Conservation (phyloP, 345 rosid genomes). For the Hibiscus mutabilis region DNA sequence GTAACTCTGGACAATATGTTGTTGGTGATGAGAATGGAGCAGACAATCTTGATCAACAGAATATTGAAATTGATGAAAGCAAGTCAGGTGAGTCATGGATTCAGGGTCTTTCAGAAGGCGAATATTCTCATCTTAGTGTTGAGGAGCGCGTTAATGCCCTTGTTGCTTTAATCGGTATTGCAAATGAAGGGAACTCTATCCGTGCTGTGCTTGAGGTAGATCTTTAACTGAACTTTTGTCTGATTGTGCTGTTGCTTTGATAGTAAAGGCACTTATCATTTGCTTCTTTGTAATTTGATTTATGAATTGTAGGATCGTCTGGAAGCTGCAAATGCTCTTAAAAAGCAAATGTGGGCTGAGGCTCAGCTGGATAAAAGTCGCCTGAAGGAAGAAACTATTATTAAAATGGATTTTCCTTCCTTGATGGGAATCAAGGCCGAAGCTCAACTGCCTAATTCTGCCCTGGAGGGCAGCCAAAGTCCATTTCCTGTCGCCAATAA, state of each 20-base stretch:
- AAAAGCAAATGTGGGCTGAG: conserved; percentile 98
- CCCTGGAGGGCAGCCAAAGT: conserved; percentile 40
- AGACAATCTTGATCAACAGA: conserved; percentile 36
- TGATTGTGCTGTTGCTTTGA: conserved; percentile 14
- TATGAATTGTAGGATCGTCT: conserved; percentile 69
- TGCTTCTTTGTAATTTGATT: conserved; percentile 24
- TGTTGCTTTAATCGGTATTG: conserved; percentile 72
- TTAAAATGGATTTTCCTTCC: conserved; percentile 50
- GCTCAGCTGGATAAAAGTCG: conserved; percentile 89
- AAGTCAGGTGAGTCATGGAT: conserved; percentile 81
- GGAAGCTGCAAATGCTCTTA: conserved; percentile 95
- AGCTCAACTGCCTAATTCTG: conserved; percentile 30
- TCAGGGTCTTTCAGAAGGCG: conserved; percentile 92
- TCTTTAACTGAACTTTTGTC: conserved; percentile 4
- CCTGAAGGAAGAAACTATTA: conserved; percentile 56
- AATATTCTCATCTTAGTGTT: conserved; percentile 86
- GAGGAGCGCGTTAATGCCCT: conserved; percentile 93
- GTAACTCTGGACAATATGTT: conserved; percentile 28
- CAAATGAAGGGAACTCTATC: conserved; percentile 90
- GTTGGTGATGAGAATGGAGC: conserved; percentile 28
- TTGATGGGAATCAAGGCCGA: conserved; percentile 44
- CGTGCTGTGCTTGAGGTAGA: conserved; percentile 90
- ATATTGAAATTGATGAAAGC: conserved; percentile 69
- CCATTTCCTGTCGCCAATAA: conserved; percentile 30
- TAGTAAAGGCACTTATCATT: background rate